These are phyloP conservation scores for Coniophora puteana DNA, from an alignment of 1,284 basidiomycete genomes.

Conservation along the genomic window DNA sequence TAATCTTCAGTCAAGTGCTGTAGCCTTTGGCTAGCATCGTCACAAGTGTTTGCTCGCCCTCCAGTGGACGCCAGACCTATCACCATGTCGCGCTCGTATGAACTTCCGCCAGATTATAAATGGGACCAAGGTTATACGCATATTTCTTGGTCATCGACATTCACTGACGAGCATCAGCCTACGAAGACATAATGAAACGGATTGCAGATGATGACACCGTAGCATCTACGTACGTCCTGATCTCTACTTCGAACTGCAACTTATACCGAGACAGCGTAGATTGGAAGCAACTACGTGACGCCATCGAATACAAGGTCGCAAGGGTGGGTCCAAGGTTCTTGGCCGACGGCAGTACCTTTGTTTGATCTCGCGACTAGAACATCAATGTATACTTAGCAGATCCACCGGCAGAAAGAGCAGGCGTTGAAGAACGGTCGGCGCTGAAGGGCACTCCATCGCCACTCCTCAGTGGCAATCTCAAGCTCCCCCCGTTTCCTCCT, in stretches of 20 bases:
- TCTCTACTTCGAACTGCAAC: too few relatives aligned
- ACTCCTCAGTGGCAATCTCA: slow-evolving; percentile 58
- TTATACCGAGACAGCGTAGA: too few relatives aligned
- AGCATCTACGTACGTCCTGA: slow-evolving; percentile 49
- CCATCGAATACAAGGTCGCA: slow-evolving; percentile 67
- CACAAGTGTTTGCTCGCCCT: too few relatives aligned
- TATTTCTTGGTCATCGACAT: slow-evolving; percentile 15
- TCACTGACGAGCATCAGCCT: slow-evolving; percentile 36
- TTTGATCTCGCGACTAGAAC: slow-evolving; percentile 41
- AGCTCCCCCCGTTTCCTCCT: slow-evolving; percentile 77
- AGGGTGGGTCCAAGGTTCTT: slow-evolving; percentile 40
- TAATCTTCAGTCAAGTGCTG: too few relatives aligned
- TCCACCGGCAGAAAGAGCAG: slow-evolving; percentile 17
- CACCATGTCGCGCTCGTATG: too few relatives aligned
- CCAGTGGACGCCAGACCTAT: too few relatives aligned
- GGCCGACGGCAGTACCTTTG: slow-evolving; percentile 7
- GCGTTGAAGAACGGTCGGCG: slow-evolving; percentile 12
- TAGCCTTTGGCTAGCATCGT: too few relatives aligned
- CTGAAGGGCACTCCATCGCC: slow-evolving; percentile 16
- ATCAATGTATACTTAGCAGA: slow-evolving; percentile 52
- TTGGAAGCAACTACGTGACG: slow-evolving; percentile 70
- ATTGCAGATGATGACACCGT: slow-evolving; percentile 70
- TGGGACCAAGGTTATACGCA: slow-evolving; percentile 43
- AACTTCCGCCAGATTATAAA: slow-evolving; percentile 28
- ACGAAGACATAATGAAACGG: slow-evolving; percentile 59